Evolutionary conservation across 345 rosid genomes (phyloP).

Genomic region (Pugionium dolabratum): DNA sequence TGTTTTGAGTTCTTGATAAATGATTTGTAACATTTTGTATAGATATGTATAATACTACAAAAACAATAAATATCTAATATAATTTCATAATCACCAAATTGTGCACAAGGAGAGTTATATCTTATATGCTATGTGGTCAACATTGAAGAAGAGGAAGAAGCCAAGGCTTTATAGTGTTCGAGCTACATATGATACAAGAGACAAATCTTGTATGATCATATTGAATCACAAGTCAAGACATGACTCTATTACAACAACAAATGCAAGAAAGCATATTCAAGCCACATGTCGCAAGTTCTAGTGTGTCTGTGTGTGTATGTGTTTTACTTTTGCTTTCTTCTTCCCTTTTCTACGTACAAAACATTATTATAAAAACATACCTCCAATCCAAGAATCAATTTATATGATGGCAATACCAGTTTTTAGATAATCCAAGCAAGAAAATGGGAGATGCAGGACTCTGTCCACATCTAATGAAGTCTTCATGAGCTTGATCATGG

Average conservation of each 20-base stretch:
- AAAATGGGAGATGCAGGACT: slow-evolving; percentile 61
- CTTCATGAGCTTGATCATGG: slow-evolving; percentile 46
- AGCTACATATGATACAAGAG: background rate
- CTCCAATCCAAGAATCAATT: slow-evolving; percentile 33
- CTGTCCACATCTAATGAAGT: slow-evolving; percentile 58
- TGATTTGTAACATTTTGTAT: slow-evolving; percentile 26
- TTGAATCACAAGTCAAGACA: slow-evolving; percentile 19
- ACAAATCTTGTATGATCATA: slow-evolving; percentile 1
- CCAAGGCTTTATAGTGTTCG: slow-evolving; percentile 1
- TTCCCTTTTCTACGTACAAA: slow-evolving; percentile 7
- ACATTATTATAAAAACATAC: background rate
- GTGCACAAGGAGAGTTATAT: too few species aligned
- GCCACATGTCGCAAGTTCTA: background rate
- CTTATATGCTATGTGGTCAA: background rate
- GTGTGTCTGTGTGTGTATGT: background rate
- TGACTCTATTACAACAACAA: slow-evolving; percentile 11
- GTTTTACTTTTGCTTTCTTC: background rate
- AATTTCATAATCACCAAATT: too few species aligned
- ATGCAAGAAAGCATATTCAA: background rate
- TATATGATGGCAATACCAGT: slow-evolving; percentile 50
- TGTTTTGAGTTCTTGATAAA: slow-evolving; percentile 4
- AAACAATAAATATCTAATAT: too few species aligned
- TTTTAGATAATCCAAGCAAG: slow-evolving; percentile 63
- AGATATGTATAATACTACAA: slow-evolving; percentile 6
- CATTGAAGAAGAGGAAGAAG: background rate